Evolutionary conservation across 2,329 filamentous ascomycete species (phyloP), one percentile per base, ranked within the genome.

Genomic region (Cylindrodendrum hubeiense): DNA sequence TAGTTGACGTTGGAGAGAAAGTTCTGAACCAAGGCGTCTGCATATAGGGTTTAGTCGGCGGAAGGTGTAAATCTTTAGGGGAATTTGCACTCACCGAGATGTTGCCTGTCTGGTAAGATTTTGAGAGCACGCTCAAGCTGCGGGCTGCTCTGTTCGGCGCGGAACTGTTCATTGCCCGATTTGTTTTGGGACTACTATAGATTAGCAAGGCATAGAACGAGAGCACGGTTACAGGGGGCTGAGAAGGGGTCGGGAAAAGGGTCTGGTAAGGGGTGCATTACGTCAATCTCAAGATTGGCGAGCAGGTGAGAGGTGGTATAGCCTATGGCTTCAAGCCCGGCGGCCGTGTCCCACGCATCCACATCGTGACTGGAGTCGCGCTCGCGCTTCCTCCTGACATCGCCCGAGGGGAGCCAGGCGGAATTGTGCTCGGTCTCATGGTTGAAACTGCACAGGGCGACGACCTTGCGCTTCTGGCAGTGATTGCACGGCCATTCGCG

Each of bases 401-500:
- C 60, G 22, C 52, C 37, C 5, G 60, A 63, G 21, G 47, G 46
- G 19, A 65, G 34, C 44, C 68, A 76, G 26, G 75, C 75, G 10
- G 60, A 60, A 47, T 62, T 60, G 15, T 54, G 59, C 34, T 71
- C 72, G 37, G 65, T 66, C 39, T 67, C 56, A 53, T 71, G 68
- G 50, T 67, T 75, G 62, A 80, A 81, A 47, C 72, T 72, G 63
- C 79, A 81, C 63, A 75, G 75, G 58, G 79, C 74, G 51, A 75
- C 74, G 34, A 81, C 77, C 63, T 80, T 79, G 69, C 79, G 78
- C 65, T 80, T 80, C 63, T 78, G 77, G 59, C 79, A 81, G 61
- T 80, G 79, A 53, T 76, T 77, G 56, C 79, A 81, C 10, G 79
- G 79, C 79, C 79, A 81, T 55, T 80, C 76, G 30, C 79, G 78